A percentile compares a stretch with the other conserved stretches of the same genome.
phyloP scores from a whole-genome alignment of 106 monocot genomes.

The Dioscorea zingiberensis region DNA sequence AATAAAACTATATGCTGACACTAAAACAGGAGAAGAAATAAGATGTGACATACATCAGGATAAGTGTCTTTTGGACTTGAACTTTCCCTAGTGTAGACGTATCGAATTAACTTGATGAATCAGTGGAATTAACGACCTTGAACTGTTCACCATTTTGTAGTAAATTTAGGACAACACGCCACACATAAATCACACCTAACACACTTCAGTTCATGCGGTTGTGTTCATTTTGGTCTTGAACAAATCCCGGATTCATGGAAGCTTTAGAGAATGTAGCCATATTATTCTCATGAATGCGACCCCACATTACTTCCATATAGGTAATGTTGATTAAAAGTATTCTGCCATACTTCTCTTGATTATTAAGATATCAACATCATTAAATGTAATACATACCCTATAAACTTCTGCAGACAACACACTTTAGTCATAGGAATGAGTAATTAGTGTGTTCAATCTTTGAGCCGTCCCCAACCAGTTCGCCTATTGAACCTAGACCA shows the following conservation, averaged over 20 bases:
- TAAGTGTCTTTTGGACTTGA: background rate
- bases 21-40: background rate
- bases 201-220: background rate
- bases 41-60: background rate
- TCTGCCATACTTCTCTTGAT: background rate
- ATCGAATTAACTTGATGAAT: background rate
- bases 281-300: background rate
- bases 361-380: background rate
- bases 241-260: background rate
- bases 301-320: conserved; percentile 7
- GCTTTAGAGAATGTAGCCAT: conserved; percentile 4
- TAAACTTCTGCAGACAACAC: background rate
- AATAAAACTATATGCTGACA: conserved; percentile 2
- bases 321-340: background rate
- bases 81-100: conserved; percentile 1
- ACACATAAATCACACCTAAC: background rate
- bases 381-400: background rate
- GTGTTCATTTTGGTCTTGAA: no score
- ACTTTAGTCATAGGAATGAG: background rate
- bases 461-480: background rate
- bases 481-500: conserved; percentile 1
- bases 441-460: background rate
- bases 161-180: background rate
- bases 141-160: background rate
- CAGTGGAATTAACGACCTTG: background rate